Evolutionary conservation across 2,329 filamentous ascomycete genomes (phyloP).

Genomic region (Colletotrichum sp.): DNA sequence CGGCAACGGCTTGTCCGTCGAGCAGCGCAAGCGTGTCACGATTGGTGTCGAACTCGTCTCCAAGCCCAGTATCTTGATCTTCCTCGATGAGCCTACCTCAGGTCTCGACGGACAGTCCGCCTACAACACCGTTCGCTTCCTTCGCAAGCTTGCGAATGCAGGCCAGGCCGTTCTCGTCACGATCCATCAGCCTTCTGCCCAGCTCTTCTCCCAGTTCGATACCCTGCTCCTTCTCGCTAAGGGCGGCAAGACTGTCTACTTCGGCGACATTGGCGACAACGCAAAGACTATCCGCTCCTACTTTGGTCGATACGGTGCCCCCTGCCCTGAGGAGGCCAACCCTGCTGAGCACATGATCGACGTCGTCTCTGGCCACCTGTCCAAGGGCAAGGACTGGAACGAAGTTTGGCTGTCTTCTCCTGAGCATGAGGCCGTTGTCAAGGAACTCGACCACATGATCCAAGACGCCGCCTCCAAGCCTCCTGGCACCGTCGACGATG

Average conservation of each 20-base stretch:
- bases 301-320: slow-evolving; percentile 70
- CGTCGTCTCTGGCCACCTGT: slow-evolving; percentile 55
- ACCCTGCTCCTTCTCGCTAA: slow-evolving; percentile 67
- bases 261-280: slow-evolving; percentile 67
- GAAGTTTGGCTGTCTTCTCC: slow-evolving; percentile 72
- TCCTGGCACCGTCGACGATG: slow-evolving; percentile 49
- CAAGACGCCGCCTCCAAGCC: slow-evolving; percentile 54
- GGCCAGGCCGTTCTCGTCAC: slow-evolving; percentile 74
- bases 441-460: slow-evolving; percentile 69
- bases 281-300: slow-evolving; percentile 62
- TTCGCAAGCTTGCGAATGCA: slow-evolving; percentile 68
- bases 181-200: slow-evolving; percentile 73
- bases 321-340: slow-evolving; percentile 67
- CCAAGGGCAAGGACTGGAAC: slow-evolving; percentile 64
- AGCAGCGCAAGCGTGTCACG: slow-evolving; percentile 60
- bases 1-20: slow-evolving; percentile 59
- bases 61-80: slow-evolving; percentile 64
- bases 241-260: slow-evolving; percentile 71
- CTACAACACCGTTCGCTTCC: slow-evolving; percentile 67
- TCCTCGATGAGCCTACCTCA: slow-evolving; percentile 68
- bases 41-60: slow-evolving; percentile 68
- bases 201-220: slow-evolving; percentile 72
- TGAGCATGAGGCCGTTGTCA: slow-evolving; percentile 58
- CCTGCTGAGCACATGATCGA: slow-evolving; percentile 80
- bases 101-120: slow-evolving; percentile 74